A percentile compares a stretch with the other conserved stretches of the same genome.
phyloP scores from a whole-genome alignment of 2,329 filamentous ascomycete species.

The Bipolaris bicolor region DNA sequence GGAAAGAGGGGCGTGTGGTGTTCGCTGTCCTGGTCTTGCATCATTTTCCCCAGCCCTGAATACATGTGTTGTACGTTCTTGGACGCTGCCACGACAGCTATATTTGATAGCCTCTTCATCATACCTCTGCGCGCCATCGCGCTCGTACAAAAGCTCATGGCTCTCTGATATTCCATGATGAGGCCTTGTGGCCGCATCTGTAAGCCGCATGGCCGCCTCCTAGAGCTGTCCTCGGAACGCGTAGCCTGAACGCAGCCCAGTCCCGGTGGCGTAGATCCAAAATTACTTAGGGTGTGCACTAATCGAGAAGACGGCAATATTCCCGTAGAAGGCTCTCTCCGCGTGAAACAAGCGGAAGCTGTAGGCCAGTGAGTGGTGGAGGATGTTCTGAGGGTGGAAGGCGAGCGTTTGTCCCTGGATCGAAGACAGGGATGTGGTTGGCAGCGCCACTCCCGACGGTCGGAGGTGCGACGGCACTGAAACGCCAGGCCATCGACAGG shows the following conservation, averaged over 20 bases:
- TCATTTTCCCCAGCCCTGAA: conserved; percentile 29
- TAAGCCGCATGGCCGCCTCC: conserved; percentile 30
- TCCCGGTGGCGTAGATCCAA: conserved; percentile 30
- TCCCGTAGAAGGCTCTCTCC: conserved; percentile 26
- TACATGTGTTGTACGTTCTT: conserved; percentile 39
- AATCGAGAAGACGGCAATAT: conserved; percentile 34
- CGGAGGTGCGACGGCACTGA: conserved; percentile 31
- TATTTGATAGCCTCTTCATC: conserved; percentile 30
- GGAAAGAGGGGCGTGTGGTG: conserved; percentile 33
- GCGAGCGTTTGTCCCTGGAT: conserved; percentile 37
- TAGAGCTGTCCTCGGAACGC: conserved; percentile 26
- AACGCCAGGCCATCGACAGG: conserved; percentile 21
- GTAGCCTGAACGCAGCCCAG: conserved; percentile 39
- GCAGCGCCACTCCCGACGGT: conserved; percentile 37
- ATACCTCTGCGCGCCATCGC: conserved; percentile 22
- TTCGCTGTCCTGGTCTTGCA: conserved; percentile 36
- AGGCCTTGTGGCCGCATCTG: conserved; percentile 30
- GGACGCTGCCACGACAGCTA: conserved; percentile 28
- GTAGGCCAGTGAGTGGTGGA: conserved; percentile 37
- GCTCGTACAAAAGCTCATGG: conserved; percentile 31
- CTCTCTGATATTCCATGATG: conserved; percentile 37
- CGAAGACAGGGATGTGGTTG: conserved; percentile 24
- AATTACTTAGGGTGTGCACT: conserved; percentile 29
- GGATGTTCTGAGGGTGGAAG: conserved; percentile 32
- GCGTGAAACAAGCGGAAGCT: conserved; percentile 43